Evolutionary conservation across 371 early-diverging fungal genomes (phyloP), one percentile per base, ranked within the genome.

Genomic region (Mortierella sp.): DNA sequence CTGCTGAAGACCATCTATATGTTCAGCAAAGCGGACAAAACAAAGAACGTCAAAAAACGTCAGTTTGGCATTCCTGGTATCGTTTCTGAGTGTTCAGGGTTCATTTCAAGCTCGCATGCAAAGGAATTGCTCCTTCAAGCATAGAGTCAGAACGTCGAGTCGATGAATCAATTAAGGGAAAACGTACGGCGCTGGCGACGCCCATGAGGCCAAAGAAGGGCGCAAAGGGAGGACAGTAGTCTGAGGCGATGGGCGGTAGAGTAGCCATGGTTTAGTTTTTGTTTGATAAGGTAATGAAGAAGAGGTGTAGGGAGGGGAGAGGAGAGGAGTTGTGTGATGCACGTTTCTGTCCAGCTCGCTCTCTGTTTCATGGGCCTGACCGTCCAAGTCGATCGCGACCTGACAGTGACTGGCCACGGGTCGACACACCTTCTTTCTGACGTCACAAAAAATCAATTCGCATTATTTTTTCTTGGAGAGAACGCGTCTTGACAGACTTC

Each of bases 141-240:
- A n/a, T n/a, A n/a, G n/a, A n/a, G n/a, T n/a, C n/a, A n/a, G n/a
- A n/a, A n/a, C n/a, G n/a, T n/a, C n/a, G 26, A 14, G 43, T 10
- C 22, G 24, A 40, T 22, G 39, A 39, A 29, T 39, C n/a, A 14
- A 2, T 14, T 41, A 52, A 8, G 9, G 24, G 22, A 11, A 39
- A 52, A 65, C 76, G 9, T 86, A 86, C 86, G 61, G 93, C 93
- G n/a, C 88, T 75, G 34, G 89, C 87, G 1, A 91, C 89, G 24
- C 93, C 93, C 74, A 91, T 91, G 79, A 93, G 90, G 10, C 93
- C 93, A 75, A 93, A 92, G 85, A 93, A 93, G 45, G 93, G 89
- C 58, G 93, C 90, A 76, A 88, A 93, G 37, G 76, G 79, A 44
- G 90, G 90, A 65, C 90, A 90, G 50, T 63, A 81, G 29, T 80